Evolutionary conservation across 139 green algal genomes (phyloP), one percentile per base, ranked within the genome.

Genomic region (Chlamydomonas sphaeroides): DNA sequence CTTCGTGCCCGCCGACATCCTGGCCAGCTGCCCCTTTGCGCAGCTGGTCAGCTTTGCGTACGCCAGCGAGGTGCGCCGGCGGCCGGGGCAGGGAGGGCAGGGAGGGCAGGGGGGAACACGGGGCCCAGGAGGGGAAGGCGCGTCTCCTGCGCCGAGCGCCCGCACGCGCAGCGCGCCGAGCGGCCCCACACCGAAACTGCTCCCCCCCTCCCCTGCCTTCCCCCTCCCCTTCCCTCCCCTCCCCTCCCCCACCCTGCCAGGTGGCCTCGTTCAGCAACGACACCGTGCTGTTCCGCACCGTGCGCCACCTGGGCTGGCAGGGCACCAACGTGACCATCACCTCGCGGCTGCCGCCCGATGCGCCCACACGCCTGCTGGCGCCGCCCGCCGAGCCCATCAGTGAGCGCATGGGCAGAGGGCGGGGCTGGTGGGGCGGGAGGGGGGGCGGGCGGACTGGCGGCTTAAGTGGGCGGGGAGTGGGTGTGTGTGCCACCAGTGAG

Each of bases 261-360:
- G 68, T 75, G 17, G 21, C 35, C 32, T 49, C 48, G 48, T 45
- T 35, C 69, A 77, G n/a, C 32, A n/a, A n/a, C 1, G 18, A 63
- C 20, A 63, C 69, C 17, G 65, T 77, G 32, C 32, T 65, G 32
- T 77, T 42, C 48, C 8, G 21, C 48, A 42, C 20, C 32, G 32
- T 45, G 33, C 69, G 48, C 7, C 45, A 77, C 18, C 32, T 77
- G 32, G 69, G 69, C 32, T 77, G 69, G 69, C 15, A n/a, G 48
- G 69, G 69, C 48, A 77, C 48, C 48, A 32, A 77, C 48, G 69
- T 77, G 7, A 45, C 32, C 32, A 8, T 77, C n/a, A 77, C 69
- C 3, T 62, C 41, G 32, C 5, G n/a, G 17, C 45, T 77, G 45
- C 69, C 69, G 32, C 18, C 45, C 18, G 69, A 77, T 30, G 69